phyloP scores from a whole-genome alignment of 192 early-diverging fungal genomes.

The Kickxella alabastrina region DNA sequence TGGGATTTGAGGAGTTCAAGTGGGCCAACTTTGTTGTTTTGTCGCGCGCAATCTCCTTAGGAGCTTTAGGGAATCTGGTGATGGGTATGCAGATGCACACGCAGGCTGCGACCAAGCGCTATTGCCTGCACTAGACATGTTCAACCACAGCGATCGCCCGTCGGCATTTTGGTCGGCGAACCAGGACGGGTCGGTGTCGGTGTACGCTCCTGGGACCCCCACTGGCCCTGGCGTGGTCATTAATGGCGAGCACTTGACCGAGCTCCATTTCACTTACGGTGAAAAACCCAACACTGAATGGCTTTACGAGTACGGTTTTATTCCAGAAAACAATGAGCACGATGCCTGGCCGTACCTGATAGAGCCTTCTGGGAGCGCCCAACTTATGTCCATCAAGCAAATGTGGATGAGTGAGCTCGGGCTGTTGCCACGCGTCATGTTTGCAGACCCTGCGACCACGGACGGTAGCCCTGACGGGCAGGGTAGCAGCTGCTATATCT shows the following conservation, averaged over 20 bases:
- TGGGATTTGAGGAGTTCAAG: slow-evolving; percentile 18
- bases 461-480: too few relatives aligned
- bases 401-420: slow-evolving; percentile 34
- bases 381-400: slow-evolving; percentile 16
- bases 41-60: slow-evolving; percentile 31
- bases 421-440: slow-evolving; percentile 12
- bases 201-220: neutral
- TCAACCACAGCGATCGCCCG: slow-evolving; percentile 27
- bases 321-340: slow-evolving; percentile 17
- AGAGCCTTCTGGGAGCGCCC: slow-evolving; percentile 7
- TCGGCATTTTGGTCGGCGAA: slow-evolving; percentile 15
- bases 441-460: slow-evolving; percentile 8
- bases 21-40: slow-evolving; percentile 31
- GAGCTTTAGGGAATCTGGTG: slow-evolving; percentile 8
- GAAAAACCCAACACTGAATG: slow-evolving; percentile 35
- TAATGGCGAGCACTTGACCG: neutral
- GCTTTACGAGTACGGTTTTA: slow-evolving; percentile 38
- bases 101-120: slow-evolving; percentile 21
- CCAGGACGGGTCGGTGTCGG: slow-evolving; percentile 12
- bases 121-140: slow-evolving; percentile 28
- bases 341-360: slow-evolving; percentile 32
- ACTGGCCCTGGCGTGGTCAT: neutral
- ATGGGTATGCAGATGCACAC: neutral
- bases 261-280: slow-evolving; percentile 30
- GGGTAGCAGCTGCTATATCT: neutral